Evolutionary conservation across 164 flowering plant genomes (phyloP), one percentile per base, ranked within the genome.

Genomic region (Vitis rotundifolia): DNA sequence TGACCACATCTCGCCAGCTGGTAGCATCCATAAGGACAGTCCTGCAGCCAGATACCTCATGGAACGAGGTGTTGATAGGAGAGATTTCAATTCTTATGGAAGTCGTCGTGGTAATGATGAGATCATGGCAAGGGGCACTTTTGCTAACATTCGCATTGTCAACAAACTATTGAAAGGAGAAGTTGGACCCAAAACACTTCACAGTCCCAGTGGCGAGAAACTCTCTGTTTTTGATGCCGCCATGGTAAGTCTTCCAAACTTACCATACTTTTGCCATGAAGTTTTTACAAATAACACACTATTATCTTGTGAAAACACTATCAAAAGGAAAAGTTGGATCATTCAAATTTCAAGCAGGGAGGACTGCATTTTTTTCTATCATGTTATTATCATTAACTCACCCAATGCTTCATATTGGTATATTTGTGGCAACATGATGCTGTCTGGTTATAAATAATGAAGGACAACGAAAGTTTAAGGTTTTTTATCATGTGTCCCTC

Each of bases 71-170:
- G 92, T 88, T 63, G 91, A 86, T 56, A 78, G 91, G 67, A 84
- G 82, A 67, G 92, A 90, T 73, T 86, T 90, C 77, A 86, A 90
- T 61, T 86, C 91, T 58, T 88, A 88, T 76, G 92, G 92, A 11
- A 90, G 92, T 74, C 92, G 92, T 15, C 88, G 91, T 68, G 94
- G 94, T 49, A 89, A 89, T 73, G 90, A 88, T 75, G 90, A 88
- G 81, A 72, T 89, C 53, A 89, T 89, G 94, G 88, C 86, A 1
- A 79, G 89, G 67, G 91, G 91, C 2, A 89, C 91, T 16, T 87
- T 87, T 78, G 93, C 91, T 61, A 89, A 89, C 75, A 87, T 89
- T 61, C 89, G 91, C 59, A 14, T 86, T 61, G 89, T 87, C 58
- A 86, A 89, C 85, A 89, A 89, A 63, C 80, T 79, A 28, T 75